Evolutionary conservation across 192 early-diverging fungal genomes (phyloP), one percentile per base, ranked within the genome.

Genomic region (Dissophora globulifera): DNA sequence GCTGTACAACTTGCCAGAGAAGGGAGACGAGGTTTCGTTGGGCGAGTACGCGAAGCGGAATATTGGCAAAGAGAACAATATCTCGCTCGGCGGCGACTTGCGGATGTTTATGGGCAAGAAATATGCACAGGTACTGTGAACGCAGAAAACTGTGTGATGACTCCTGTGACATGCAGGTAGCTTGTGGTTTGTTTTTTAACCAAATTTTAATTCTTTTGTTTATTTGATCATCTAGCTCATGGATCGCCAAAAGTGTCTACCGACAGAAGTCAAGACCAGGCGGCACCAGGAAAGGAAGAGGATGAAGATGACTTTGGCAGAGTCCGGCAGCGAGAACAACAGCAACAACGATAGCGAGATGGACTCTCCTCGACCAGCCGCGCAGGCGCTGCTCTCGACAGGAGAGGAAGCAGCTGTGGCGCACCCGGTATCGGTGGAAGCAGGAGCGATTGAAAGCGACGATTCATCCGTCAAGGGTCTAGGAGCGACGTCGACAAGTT

Each of bases 21-120:
- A 54, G 20, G 72, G 72, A 22, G 23, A 62, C 8, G 48, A 22
- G 43, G 57, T 62, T 19, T 11, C 19, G 46, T 20, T 76, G 26
- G 72, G 72, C 0, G 72, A 76, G 5, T 67, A 76, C 46, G 72
- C 64, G 20, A 27, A 55, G 22, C 62, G 57, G 16, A 76, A 76
- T 10, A 61, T 61, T 0, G 15, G 13, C 6, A 67, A 76, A n/a
- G 72, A 76, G 47, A 76, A 47, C 40, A 76, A 67, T 32, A 76
- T 76, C 41, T 76, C 72, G 10, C 62, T 76, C 22, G 72, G 72
- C 23, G 72, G 63, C 31, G 72, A 76, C 49, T 40, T 76, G 23
- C 63, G 72, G 23, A 76, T 76, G 72, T 76, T 76, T 20, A 76
- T 76, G 72, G 72, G 72, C 72, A 76, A 76, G 58, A 22, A 47